Evolutionary conservation across 768 basidiomycete species (phyloP), one percentile per base, ranked within the genome.

Genomic region (Trametes cingulata): DNA sequence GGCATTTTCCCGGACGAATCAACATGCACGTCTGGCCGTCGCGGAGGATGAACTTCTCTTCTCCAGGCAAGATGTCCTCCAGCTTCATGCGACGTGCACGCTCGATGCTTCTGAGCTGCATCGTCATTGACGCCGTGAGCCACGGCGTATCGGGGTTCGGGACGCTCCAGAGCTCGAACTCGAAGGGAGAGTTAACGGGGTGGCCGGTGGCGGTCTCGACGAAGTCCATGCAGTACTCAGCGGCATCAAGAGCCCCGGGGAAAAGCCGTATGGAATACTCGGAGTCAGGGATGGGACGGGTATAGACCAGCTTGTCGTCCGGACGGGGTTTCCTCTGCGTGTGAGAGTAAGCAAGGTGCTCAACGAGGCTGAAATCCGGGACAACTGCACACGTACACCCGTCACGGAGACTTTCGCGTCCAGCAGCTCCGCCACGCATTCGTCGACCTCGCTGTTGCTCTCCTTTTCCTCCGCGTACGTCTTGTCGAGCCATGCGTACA

Each of bases 201-300:
- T 41, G 15, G 15, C 37, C 12, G n/a, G 52, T 52, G 7, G 52
- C 22, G 24, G 40, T 52, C 20, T 52, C 19, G 17, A 52, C 25
- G 52, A 52, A 52, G 37, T 37, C 52, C 13, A 52, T 39, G 17
- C 52, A 52, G 22, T 52, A 52, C 36, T 40, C 17, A 17, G 52
- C 52, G 14, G 37, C 20, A 20, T 27, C 29, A 7, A 41, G 12
- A 3, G 52, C 20, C 17, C 52, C 52, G 22, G 49, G 49, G 29
- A 29, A 50, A 17, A 50, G 49, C 29, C 49, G 49, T 9, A 50
- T 50, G 13, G 49, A 35, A 33, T 50, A 50, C 14, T 37, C 8
- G 49, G 29, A 35, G 33, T 50, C 19, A n/a, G 29, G 29, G 10
- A 33, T 33, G 29, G 29, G 29, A 33, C 29, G 29, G 10, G 29